phyloP scores from a whole-genome alignment of 768 basidiomycete species.

The Mycena olivaceomarginata region DNA sequence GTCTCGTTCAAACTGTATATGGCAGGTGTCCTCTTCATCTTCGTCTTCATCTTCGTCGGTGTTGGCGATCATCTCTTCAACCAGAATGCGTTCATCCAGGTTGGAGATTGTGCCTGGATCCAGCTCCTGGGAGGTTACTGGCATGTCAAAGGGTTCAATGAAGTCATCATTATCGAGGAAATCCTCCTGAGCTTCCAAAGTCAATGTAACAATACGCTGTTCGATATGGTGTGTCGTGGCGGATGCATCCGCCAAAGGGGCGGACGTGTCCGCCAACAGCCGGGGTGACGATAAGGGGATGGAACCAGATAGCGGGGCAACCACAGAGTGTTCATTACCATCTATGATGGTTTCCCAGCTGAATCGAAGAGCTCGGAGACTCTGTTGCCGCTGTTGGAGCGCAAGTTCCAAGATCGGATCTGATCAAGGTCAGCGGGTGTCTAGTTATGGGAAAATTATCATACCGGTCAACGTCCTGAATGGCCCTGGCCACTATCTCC shows the following conservation, averaged over 20 bases:
- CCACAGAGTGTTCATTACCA: no score
- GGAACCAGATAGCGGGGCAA: no score
- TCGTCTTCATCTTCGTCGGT: no score
- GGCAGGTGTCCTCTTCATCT: background rate
- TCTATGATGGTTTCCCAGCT: no score
- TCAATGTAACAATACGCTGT: background rate
- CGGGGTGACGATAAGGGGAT: background rate
- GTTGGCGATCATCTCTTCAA: background rate
- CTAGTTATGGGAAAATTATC: no score
- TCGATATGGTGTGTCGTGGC: no score
- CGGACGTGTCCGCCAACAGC: background rate
- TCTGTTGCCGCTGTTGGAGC: constrained; percentile 28
- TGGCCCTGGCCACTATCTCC: no score
- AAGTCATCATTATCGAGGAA: background rate
- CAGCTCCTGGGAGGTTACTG: background rate
- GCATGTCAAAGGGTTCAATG: background rate
- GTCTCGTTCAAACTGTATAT: background rate
- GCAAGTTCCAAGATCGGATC: background rate
- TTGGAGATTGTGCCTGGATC: background rate
- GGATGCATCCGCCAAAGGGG: no score
- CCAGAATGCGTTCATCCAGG: background rate
- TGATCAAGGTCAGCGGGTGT: background rate
- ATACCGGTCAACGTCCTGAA: no score
- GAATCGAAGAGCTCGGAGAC: no score
- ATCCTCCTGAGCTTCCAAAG: background rate